Percentiles rank a stretch among this genome's conserved stretches.
Evolutionary conservation across 352 stramenopile genomes (phyloP).

Genomic region (Globisporangium megalacanthum): DNA sequence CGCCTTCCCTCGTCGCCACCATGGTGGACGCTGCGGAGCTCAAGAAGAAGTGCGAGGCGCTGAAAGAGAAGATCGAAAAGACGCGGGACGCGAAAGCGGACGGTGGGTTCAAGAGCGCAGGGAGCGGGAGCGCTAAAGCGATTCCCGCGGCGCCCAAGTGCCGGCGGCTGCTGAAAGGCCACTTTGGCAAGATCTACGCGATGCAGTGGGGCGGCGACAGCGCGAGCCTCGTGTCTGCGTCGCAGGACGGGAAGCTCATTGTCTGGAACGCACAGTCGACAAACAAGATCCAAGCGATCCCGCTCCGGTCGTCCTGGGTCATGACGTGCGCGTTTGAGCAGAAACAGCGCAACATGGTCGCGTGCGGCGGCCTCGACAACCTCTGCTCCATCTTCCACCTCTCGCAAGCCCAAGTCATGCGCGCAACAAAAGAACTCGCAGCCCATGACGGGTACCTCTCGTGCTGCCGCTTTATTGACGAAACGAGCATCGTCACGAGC

Average conservation of each 20-base stretch:
- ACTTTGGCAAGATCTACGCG: conserved; percentile 99
- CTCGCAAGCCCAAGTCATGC: conserved; percentile 84
- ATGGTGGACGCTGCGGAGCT: conserved; percentile 76
- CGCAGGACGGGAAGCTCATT: conserved; percentile 98
- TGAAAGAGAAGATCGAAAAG: conserved; percentile 86
- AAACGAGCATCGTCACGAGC: conserved; percentile 91
- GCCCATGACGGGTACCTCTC: conserved; percentile 98
- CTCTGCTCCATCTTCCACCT: conserved; percentile 99
- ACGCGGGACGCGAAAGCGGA: conserved; percentile 73
- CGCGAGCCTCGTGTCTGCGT: conserved; percentile 89
- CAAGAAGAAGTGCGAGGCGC: conserved; percentile 85
- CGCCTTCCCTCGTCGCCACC: too few species aligned
- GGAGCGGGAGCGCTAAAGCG: conserved; percentile 54
- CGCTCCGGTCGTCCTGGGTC: conserved; percentile 96
- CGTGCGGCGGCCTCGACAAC: conserved; percentile 98
- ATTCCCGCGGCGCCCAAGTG: conserved; percentile 88
- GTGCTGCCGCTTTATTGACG: conserved; percentile 97
- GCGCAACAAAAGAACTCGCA: conserved; percentile 93
- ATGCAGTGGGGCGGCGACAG: conserved; percentile 97
- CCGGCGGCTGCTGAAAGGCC: conserved; percentile 94
- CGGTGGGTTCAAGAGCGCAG: conserved; percentile 67
- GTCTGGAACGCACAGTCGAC: conserved; percentile 97
- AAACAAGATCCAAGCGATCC: conserved; percentile 97
- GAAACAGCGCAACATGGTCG: conserved; percentile 95
- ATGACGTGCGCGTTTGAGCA: conserved; percentile 99